A percentile compares a stretch with the other conserved stretches of the same genome.
These are phyloP conservation scores for Eryngium alpinum DNA, from an alignment of 140 eudicot species.

Conservation along the genomic window DNA sequence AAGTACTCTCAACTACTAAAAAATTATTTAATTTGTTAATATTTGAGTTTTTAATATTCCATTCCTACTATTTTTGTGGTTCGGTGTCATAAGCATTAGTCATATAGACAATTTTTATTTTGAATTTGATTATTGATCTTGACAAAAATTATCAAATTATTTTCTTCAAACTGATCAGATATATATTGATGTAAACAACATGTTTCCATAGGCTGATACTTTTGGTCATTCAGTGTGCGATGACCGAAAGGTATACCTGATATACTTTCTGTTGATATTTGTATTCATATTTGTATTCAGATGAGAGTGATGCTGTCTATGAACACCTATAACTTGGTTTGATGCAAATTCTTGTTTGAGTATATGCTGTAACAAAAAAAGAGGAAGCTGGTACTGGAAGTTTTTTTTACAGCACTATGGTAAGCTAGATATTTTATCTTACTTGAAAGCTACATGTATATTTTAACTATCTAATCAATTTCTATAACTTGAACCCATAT, in stretches of 20 bases:
- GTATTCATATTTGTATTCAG: conserved; percentile 2
- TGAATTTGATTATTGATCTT: too few species aligned
- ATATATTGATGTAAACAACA: conserved; percentile 40
- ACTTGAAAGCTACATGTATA: conserved; percentile 76
- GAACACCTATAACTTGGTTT: conserved; percentile 1
- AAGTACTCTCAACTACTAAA: too few species aligned
- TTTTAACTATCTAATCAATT: neutral
- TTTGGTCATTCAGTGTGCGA: conserved; percentile 54
- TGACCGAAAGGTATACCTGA: conserved; percentile 75
- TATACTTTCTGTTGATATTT: neutral
- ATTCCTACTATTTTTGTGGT: too few species aligned
- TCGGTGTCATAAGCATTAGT: too few species aligned
- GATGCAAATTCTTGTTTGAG: conserved; percentile 91
- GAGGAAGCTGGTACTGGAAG: conserved; percentile 87
- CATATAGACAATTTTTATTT: too few species aligned
- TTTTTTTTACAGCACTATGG: conserved; percentile 68
- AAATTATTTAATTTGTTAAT: too few species aligned
- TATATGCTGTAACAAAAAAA: conserved; percentile 69
- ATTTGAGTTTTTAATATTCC: too few species aligned
- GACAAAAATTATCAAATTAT: too few species aligned
- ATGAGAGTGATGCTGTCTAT: neutral
- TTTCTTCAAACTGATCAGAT: conserved; percentile 1
- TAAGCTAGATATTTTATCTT: conserved; percentile 92
- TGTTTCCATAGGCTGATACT: conserved; percentile 44
- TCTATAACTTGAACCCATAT: too few species aligned